Conservation (phyloP, 352 stramenopile genomes). For the Plasmopara halstedii region DNA sequence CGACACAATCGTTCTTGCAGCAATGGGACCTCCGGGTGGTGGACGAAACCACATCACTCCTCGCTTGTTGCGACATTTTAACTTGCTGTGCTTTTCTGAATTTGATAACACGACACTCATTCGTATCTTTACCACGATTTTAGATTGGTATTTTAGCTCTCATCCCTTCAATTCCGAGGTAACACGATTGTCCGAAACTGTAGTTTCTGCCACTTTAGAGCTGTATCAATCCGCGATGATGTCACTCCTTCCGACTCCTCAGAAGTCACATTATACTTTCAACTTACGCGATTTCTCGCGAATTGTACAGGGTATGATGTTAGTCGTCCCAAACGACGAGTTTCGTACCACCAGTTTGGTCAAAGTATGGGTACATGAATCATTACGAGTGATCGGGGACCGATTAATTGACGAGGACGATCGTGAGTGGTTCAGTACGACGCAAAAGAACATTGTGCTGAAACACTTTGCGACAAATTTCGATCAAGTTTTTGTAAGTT, state of each 20-base stretch:
- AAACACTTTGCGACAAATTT: constrained; percentile 86
- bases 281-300: constrained; percentile 92
- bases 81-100: constrained; percentile 90
- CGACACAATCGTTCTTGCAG: constrained; percentile 84
- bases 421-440: constrained; percentile 88
- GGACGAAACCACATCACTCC: constrained; percentile 88
- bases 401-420: constrained; percentile 90
- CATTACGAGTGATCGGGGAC: constrained; percentile 92
- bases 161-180: constrained; percentile 65
- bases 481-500: constrained; percentile 75
- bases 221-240: constrained; percentile 84
- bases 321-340: constrained; percentile 75
- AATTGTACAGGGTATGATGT: constrained; percentile 91
- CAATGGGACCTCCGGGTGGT: constrained; percentile 89
- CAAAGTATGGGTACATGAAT: constrained; percentile 92
- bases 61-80: constrained; percentile 89
- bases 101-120: constrained; percentile 91
- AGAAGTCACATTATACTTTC: constrained; percentile 96
- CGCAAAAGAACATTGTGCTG: constrained; percentile 81
- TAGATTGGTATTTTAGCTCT: constrained; percentile 76
- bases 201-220: constrained; percentile 89
- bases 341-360: constrained; percentile 81
- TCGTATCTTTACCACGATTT: constrained; percentile 90
- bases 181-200: constrained; percentile 53
- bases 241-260: constrained; percentile 86